Percentiles rank a stretch among this genome's conserved stretches.
These are phyloP conservation scores for Phytophthora tentaculata DNA, from an alignment of 352 stramenopile genomes.

Conservation along the genomic window DNA sequence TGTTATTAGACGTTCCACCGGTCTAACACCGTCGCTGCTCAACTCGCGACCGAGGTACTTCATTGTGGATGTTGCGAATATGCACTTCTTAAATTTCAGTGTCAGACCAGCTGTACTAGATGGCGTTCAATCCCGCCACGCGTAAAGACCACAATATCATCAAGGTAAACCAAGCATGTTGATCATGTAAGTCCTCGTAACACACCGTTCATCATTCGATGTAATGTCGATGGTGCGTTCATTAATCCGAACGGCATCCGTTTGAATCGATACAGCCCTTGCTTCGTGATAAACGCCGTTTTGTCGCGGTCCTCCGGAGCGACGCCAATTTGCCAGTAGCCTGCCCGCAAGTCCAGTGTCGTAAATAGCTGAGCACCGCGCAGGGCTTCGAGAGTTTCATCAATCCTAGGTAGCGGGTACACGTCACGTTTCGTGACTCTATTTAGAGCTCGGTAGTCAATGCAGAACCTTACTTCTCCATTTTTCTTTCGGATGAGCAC, in stretches of 20 bases:
- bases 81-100: background rate
- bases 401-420: background rate
- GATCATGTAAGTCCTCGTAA: background rate
- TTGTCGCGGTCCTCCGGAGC: background rate
- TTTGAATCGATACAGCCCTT: background rate
- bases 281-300: background rate
- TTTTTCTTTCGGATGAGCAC: background rate
- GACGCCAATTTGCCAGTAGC: background rate
- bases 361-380: background rate
- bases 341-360: background rate
- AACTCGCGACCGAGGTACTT: background rate
- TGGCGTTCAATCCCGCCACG: background rate
- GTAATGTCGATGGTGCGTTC: background rate
- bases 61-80: background rate
- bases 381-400: background rate
- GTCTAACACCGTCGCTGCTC: background rate
- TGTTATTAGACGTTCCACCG: background rate
- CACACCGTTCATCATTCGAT: background rate
- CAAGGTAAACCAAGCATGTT: background rate
- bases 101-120: background rate
- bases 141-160: background rate
- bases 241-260: background rate
- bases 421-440: background rate
- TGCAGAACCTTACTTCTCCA: background rate
- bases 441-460: background rate